Evolutionary conservation across 2,329 filamentous ascomycete species (phyloP).

Genomic region (Venturia carpophila): DNA sequence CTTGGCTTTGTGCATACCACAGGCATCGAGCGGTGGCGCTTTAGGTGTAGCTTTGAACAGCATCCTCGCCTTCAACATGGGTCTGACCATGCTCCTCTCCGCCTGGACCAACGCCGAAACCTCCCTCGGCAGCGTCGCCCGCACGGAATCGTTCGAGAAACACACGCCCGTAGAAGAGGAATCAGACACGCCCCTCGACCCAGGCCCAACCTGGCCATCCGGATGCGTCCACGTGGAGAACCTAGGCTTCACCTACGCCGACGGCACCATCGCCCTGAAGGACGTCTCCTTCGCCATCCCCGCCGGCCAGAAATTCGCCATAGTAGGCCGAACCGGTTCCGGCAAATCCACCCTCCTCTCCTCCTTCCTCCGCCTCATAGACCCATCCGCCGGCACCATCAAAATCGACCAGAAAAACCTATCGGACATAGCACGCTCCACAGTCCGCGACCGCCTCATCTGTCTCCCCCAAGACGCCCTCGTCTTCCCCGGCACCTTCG

Average conservation of each 20-base stretch:
- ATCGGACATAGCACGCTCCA: slow-evolving; percentile 29
- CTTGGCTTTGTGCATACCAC: slow-evolving; percentile 27
- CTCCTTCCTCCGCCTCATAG: slow-evolving; percentile 43
- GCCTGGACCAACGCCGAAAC: slow-evolving; percentile 53
- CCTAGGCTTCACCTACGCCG: slow-evolving; percentile 3
- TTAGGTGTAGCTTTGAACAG: slow-evolving; percentile 48
- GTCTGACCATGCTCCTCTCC: slow-evolving; percentile 43
- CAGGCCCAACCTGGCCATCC: not conserved
- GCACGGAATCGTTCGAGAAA: slow-evolving; percentile 46
- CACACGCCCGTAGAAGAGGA: slow-evolving; percentile 40
- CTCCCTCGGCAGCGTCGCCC: slow-evolving; percentile 48
- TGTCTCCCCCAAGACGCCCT: slow-evolving; percentile 23
- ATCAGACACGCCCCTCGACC: not conserved
- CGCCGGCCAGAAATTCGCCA: slow-evolving; percentile 42
- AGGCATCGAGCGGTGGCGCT: slow-evolving; percentile 34
- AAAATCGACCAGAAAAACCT: slow-evolving; percentile 43
- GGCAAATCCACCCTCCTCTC: slow-evolving; percentile 46
- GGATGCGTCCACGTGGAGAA: not conserved
- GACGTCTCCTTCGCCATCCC: slow-evolving; percentile 39
- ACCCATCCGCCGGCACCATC: slow-evolving; percentile 38
- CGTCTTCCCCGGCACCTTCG: slow-evolving; percentile 4
- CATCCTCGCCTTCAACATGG: slow-evolving; percentile 46
- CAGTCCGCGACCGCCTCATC: slow-evolving; percentile 34
- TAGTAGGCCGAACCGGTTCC: slow-evolving; percentile 46
- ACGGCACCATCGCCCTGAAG: slow-evolving; percentile 32